A percentile compares a stretch with the other conserved stretches of the same genome.
Evolutionary conservation across 1,284 basidiomycete genomes (phyloP).

Genomic region (Moesziomyces sp.): DNA sequence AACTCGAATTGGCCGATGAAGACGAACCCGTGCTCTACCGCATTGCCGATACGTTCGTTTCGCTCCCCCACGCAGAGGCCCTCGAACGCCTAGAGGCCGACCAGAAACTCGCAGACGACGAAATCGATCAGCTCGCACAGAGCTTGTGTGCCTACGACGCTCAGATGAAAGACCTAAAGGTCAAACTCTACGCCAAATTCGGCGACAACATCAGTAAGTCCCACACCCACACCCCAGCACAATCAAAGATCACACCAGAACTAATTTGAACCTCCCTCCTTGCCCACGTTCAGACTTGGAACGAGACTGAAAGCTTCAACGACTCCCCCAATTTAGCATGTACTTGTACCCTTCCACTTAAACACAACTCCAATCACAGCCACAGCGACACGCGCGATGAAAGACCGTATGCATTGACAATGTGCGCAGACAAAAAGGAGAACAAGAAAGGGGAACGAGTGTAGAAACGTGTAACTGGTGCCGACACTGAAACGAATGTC

Average conservation of each 20-base stretch:
- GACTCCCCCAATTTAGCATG: not conserved
- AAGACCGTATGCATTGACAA: no score
- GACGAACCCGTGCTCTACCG: constrained; percentile 76
- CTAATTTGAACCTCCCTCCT: no score
- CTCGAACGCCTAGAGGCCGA: constrained; percentile 80
- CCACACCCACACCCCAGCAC: no score
- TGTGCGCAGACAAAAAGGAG: no score
- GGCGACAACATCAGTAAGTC: constrained; percentile 81
- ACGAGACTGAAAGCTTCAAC: constrained; percentile 1
- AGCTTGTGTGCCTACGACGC: constrained; percentile 79
- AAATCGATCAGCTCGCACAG: constrained; percentile 73
- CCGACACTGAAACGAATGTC: no score
- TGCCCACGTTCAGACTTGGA: constrained; percentile 23
- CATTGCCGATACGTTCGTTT: constrained; percentile 88
- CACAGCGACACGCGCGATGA: not conserved
- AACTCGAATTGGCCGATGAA: constrained; percentile 75
- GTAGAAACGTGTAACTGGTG: no score
- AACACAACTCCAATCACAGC: not conserved
- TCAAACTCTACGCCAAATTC: constrained; percentile 88
- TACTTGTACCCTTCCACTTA: constrained; percentile 1
- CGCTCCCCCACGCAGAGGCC: constrained; percentile 78
- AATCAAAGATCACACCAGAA: not conserved
- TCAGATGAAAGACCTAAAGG: constrained; percentile 90
- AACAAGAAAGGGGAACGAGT: no score
- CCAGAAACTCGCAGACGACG: constrained; percentile 74